phyloP scores from a whole-genome alignment of 2,329 filamentous ascomycete species.

The Clarireedia homoeocarpa region DNA sequence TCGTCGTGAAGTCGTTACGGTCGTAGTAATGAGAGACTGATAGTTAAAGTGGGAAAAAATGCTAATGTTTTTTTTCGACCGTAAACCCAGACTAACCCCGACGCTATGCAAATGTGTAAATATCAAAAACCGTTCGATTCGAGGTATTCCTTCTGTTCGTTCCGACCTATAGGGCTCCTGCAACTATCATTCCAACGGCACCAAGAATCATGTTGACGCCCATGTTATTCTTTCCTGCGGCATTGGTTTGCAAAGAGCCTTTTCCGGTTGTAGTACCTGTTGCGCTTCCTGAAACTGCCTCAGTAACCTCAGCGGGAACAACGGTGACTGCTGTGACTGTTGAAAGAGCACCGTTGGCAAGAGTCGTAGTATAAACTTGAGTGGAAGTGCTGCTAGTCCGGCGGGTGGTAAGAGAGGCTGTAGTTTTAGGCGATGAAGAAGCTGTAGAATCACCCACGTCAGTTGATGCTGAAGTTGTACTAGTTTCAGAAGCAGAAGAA shows the following conservation, averaged over 20 bases:
- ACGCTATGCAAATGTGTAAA: conserved; percentile 12
- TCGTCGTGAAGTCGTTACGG: conserved; percentile 8
- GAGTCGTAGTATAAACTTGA: conserved; percentile 23
- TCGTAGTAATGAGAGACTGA: conserved; percentile 11
- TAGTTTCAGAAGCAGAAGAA: conserved; percentile 6
- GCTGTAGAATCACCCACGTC: conserved; percentile 7
- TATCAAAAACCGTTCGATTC: conserved; percentile 2
- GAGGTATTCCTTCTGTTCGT: neutral
- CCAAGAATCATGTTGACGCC: conserved; percentile 19
- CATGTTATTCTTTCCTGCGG: conserved; percentile 11
- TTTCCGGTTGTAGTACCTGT: conserved; percentile 10
- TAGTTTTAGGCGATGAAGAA: conserved; percentile 9
- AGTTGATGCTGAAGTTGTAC: conserved; percentile 12
- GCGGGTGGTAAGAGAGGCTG: neutral
- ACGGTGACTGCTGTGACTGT: conserved; percentile 23
- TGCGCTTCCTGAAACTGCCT: conserved; percentile 8
- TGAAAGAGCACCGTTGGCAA: conserved; percentile 18
- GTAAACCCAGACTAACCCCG: conserved; percentile 3
- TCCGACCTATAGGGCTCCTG: conserved; percentile 16
- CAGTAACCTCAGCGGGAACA: conserved; percentile 19
- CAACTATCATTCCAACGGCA: conserved; percentile 17
- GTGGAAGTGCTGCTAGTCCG: neutral
- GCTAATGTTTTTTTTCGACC: neutral
- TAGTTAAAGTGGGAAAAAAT: conserved; percentile 6
- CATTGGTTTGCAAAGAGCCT: conserved; percentile 22